These are phyloP conservation scores for Ambrosia trifida DNA, from an alignment of 129 eudicot genomes.

Conservation along the genomic window DNA sequence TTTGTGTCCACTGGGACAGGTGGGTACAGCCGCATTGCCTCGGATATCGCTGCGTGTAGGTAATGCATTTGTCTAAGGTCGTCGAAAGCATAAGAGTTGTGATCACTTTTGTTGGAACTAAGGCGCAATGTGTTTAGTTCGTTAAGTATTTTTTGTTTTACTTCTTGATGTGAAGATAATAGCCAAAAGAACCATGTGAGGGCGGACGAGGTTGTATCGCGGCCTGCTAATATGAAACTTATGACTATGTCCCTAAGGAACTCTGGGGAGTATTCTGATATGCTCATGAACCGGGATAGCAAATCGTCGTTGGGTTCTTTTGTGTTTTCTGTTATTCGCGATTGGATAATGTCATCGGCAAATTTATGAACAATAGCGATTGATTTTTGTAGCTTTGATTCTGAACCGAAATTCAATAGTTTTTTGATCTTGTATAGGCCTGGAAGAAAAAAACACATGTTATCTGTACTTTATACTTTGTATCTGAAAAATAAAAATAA, in stretches of 20 bases:
- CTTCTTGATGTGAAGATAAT: conserved; percentile 44
- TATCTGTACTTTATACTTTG: no score
- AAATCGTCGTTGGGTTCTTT: conserved; percentile 50
- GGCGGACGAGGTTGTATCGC: conserved; percentile 75
- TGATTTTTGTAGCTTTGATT: conserved; percentile 41
- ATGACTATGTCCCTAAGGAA: conserved; percentile 54
- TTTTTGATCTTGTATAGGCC: conserved; percentile 37
- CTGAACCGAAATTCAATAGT: conserved; percentile 52
- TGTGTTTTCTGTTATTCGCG: conserved; percentile 39
- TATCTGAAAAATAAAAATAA: no score
- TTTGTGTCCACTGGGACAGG: conserved; percentile 81
- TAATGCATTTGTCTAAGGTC: conserved; percentile 73
- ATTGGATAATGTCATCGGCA: conserved; percentile 54
- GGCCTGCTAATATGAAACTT: conserved; percentile 70
- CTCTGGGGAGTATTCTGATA: conserved; percentile 42
- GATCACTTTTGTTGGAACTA: conserved; percentile 13
- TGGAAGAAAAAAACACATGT: conserved; percentile 23
- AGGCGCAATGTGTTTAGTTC: conserved; percentile 40
- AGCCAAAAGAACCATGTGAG: conserved; percentile 76
- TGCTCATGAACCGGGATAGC: conserved; percentile 58
- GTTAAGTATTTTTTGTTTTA: conserved; percentile 41
- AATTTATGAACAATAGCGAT: conserved; percentile 54
- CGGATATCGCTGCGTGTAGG: conserved; percentile 72
- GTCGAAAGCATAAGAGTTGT: conserved; percentile 43
- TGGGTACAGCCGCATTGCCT: conserved; percentile 67